phyloP scores from a whole-genome alignment of 371 early-diverging fungal genomes.

The Haplosporangium sp. region DNA sequence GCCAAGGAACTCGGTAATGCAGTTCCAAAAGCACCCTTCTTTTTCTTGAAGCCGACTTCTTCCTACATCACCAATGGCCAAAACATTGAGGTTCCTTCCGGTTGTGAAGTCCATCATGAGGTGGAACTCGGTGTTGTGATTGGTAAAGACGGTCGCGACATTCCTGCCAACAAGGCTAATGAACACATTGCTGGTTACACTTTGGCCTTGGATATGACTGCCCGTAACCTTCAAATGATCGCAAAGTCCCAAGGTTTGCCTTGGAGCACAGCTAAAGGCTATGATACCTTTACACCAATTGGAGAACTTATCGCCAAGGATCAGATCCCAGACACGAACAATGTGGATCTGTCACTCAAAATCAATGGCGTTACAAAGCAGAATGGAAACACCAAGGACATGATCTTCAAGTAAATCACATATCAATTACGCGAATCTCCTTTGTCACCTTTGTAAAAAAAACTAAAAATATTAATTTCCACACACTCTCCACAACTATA shows the following conservation, averaged over 20 bases:
- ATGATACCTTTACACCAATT: conserved; percentile 95
- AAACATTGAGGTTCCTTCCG: conserved; percentile 84
- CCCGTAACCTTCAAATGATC: conserved; percentile 80
- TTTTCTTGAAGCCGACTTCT: conserved; percentile 95
- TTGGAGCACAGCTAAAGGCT: conserved; percentile 95
- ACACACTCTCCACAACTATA: conserved; percentile 7
- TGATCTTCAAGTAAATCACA: conserved; percentile 84
- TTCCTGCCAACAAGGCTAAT: conserved; percentile 71
- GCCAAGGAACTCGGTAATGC: conserved; percentile 94
- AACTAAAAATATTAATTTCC: not conserved
- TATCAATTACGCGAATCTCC: not conserved
- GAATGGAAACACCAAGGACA: conserved; percentile 89
- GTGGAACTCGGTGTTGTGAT: conserved; percentile 96
- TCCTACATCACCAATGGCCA: conserved; percentile 83
- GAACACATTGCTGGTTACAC: conserved; percentile 79
- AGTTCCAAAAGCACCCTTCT: conserved; percentile 89
- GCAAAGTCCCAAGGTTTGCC: conserved; percentile 90
- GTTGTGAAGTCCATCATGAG: conserved; percentile 92
- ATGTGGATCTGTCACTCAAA: conserved; percentile 83
- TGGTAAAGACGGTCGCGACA: conserved; percentile 87
- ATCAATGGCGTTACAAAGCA: conserved; percentile 81
- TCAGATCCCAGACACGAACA: conserved; percentile 76
- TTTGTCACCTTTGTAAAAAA: not conserved
- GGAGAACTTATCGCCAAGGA: conserved; percentile 84
- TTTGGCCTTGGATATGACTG: conserved; percentile 94